Evolutionary conservation across 768 basidiomycete genomes (phyloP).

Genomic region (Mycena maculata): DNA sequence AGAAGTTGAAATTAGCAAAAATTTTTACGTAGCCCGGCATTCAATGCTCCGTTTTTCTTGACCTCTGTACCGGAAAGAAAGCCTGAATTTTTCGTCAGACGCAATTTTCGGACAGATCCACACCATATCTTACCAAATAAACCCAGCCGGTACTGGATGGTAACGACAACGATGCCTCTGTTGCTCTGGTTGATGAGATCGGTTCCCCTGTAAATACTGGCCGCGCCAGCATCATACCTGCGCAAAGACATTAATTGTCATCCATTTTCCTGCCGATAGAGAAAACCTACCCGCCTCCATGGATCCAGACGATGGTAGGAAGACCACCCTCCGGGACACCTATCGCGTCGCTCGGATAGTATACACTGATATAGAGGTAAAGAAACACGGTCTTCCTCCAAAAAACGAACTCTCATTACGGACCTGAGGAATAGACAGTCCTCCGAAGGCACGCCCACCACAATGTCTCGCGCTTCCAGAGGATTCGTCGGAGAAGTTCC

Average conservation of each 20-base stretch:
- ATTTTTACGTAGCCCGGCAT: conserved; percentile 41
- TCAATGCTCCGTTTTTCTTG: conserved; percentile 40
- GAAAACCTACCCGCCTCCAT: conserved; percentile 35
- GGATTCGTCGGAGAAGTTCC: background rate
- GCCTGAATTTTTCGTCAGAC: conserved; percentile 24
- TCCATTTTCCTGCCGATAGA: background rate
- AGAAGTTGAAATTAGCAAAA: background rate
- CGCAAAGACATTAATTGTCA: background rate
- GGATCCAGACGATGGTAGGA: conserved; percentile 35
- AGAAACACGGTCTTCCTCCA: too few relatives aligned
- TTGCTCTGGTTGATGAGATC: conserved; percentile 20
- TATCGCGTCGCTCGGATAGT: conserved; percentile 37
- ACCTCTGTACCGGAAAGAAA: conserved; percentile 44
- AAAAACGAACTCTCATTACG: background rate
- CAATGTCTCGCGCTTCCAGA: background rate
- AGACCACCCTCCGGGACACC: conserved; percentile 25
- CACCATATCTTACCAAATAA: conserved; percentile 15
- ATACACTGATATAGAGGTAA: conserved; percentile 10
- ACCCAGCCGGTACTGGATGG: conserved; percentile 24
- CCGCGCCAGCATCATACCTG: conserved; percentile 1
- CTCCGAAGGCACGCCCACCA: background rate
- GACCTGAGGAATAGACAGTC: conserved; percentile 44
- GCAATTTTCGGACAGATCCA: background rate
- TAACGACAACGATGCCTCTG: conserved; percentile 16
- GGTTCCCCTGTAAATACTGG: conserved; percentile 19